A percentile compares a stretch with the other conserved stretches of the same genome.
These are phyloP conservation scores for Penstemon eatonii DNA, from an alignment of 257 asterid genomes.

Conservation along the genomic window DNA sequence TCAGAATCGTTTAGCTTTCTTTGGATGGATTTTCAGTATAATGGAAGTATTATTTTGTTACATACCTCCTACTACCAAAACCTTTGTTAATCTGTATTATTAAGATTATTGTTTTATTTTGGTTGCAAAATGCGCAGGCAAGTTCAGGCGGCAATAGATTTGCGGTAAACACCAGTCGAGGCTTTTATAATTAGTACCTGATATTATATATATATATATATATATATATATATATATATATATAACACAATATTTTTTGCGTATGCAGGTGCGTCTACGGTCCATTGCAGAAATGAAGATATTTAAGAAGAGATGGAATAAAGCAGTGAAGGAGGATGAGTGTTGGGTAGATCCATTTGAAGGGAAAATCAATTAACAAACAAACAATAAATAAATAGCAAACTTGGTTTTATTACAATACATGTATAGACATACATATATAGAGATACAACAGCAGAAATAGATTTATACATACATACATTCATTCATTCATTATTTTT, in stretches of 20 bases:
- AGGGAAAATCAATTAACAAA: no score
- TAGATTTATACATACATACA: no score
- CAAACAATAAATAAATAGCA: no score
- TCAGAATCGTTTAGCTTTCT: background rate
- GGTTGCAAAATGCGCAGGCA: conserved; percentile 42
- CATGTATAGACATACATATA: no score
- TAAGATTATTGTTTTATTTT: background rate
- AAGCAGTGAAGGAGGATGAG: conserved; percentile 54
- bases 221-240: background rate
- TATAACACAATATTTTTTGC: background rate
- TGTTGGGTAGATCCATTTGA: conserved; percentile 78
- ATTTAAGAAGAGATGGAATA: conserved; percentile 61
- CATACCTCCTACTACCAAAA: background rate
- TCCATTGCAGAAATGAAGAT: conserved; percentile 63
- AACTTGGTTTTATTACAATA: no score
- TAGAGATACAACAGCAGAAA: no score
- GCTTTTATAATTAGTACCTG: background rate
- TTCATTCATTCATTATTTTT: no score
- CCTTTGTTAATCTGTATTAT: background rate
- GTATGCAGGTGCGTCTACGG: conserved; percentile 56
- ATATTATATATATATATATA: no score
- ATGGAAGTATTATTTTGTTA: background rate
- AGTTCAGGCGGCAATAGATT: conserved; percentile 47
- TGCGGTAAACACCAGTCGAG: conserved; percentile 39
- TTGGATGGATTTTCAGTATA: background rate